phyloP scores from a whole-genome alignment of 306 rosid genomes.

The Carpinus viminea region DNA sequence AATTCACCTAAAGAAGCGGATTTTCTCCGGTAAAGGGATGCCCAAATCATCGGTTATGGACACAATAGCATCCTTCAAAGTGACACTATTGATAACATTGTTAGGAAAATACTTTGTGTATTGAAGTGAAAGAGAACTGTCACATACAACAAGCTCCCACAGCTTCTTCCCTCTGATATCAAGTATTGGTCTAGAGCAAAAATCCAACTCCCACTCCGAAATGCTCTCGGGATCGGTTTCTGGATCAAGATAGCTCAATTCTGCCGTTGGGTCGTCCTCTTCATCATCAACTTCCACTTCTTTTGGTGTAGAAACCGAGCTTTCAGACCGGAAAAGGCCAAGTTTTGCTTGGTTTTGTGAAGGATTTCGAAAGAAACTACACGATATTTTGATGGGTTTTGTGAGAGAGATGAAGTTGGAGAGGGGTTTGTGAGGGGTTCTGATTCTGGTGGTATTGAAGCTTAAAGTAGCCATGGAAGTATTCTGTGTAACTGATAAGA shows the following conservation, averaged over 20 bases:
- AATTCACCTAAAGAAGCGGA: slow-evolving; percentile 84
- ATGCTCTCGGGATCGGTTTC: slow-evolving; percentile 60
- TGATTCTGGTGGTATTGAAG: slow-evolving; percentile 68
- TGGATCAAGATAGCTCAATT: slow-evolving; percentile 68
- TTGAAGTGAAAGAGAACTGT: slow-evolving; percentile 77
- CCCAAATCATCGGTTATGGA: slow-evolving; percentile 59
- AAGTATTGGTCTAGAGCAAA: slow-evolving; percentile 91
- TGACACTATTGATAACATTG: slow-evolving; percentile 86
- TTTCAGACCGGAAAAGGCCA: slow-evolving; percentile 50
- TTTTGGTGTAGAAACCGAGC: slow-evolving; percentile 54
- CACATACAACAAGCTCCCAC: slow-evolving; percentile 94
- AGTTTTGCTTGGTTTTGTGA: slow-evolving; percentile 28
- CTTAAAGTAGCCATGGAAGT: slow-evolving; percentile 78
- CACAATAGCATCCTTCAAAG: slow-evolving; percentile 77
- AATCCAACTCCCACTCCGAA: slow-evolving; percentile 88
- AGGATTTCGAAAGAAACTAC: slow-evolving; percentile 17
- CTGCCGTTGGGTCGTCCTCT: slow-evolving; percentile 75
- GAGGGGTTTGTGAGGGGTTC: slow-evolving; percentile 40
- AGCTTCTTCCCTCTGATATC: slow-evolving; percentile 91
- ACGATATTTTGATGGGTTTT: slow-evolving; percentile 41
- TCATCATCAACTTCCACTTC: slow-evolving; percentile 36
- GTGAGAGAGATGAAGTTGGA: slow-evolving; percentile 27
- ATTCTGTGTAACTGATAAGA: neutral
- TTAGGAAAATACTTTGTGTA: slow-evolving; percentile 87
- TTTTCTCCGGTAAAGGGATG: slow-evolving; percentile 67